These are phyloP conservation scores for Aspergillus sclerotioniger DNA, from an alignment of 495 filamentous ascomycete species.

Conservation along the genomic window DNA sequence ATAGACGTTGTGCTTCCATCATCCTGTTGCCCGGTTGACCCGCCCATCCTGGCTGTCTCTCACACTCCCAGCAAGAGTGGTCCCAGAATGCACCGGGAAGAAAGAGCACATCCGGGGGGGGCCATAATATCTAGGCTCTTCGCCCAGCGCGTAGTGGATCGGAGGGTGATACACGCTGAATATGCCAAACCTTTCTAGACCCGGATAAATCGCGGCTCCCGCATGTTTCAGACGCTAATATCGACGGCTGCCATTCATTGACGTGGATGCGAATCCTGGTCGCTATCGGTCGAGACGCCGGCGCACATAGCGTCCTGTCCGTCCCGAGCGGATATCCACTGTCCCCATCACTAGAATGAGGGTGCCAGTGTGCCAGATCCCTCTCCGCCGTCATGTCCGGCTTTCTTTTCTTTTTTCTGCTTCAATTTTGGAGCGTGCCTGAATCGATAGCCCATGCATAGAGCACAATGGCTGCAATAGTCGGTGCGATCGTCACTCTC, in stretches of 20 bases:
- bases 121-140: neutral
- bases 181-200: too few relatives aligned
- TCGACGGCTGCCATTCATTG: neutral
- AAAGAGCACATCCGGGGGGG: neutral
- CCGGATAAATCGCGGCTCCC: neutral
- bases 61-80: neutral
- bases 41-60: neutral
- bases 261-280: neutral
- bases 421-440: neutral
- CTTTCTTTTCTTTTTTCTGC: neutral
- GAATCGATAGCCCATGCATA: neutral
- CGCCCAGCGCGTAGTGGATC: neutral
- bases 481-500: neutral
- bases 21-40: neutral
- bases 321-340: neutral
- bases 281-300: neutral
- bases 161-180: neutral
- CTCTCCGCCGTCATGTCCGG: neutral
- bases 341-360: neutral
- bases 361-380: neutral
- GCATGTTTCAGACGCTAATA: neutral
- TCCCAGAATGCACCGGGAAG: neutral
- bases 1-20: conserved; percentile 8
- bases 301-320: neutral
- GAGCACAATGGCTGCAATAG: neutral